Conservation (phyloP, 139 green algal species). For the Ettlia oleoabundans region DNA sequence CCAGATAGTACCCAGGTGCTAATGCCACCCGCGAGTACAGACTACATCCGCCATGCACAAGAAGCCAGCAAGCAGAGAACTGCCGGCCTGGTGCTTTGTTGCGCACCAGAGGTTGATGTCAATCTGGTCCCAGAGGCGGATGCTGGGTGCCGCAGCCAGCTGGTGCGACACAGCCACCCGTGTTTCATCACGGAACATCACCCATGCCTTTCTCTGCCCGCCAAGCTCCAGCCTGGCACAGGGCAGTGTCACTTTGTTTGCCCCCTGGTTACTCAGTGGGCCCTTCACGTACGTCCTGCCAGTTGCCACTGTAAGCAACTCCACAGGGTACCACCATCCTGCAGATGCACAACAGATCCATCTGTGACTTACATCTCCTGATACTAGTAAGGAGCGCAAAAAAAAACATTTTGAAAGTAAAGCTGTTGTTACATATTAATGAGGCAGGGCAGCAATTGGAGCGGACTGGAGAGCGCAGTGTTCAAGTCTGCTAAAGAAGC, state of each 20-base stretch:
- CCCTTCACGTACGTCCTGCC: background rate
- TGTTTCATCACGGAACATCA: constrained; percentile 1
- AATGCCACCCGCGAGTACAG: background rate
- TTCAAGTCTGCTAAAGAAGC: no score
- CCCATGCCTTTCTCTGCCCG: background rate
- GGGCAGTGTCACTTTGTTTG: background rate
- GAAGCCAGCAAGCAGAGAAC: background rate
- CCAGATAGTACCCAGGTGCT: no score
- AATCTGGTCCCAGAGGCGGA: background rate
- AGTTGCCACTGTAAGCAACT: background rate
- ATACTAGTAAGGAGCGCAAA: no score
- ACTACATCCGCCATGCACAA: background rate
- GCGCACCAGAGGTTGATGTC: background rate
- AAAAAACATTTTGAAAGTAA: no score
- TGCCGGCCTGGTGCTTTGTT: no score
- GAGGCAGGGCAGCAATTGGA: no score
- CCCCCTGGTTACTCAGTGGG: no score
- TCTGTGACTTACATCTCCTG: no score
- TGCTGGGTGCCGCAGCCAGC: background rate
- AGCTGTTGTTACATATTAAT: no score
- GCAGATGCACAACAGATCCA: background rate
- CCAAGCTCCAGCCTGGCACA: background rate
- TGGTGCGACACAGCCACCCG: background rate
- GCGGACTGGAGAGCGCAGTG: no score
- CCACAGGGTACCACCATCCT: background rate